Base-by-base conservation (phyloP, 2,329 filamentous ascomycete species). In the Fusarium sp. region DNA sequence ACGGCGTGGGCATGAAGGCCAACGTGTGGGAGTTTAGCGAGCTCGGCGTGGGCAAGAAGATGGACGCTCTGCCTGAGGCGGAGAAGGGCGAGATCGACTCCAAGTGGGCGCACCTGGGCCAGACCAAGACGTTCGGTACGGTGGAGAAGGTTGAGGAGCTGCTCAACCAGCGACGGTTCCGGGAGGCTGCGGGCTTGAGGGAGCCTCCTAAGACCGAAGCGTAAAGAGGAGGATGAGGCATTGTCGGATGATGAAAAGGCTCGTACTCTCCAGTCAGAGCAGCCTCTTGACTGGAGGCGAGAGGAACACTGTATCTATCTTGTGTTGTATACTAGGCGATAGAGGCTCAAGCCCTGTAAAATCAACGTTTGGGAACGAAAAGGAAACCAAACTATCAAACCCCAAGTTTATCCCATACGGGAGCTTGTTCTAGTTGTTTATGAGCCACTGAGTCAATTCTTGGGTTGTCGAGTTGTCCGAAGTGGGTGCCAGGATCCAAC, bases 1-100 rank as follows among this genome's bases (percentile, higher is more conserved):
- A 97, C 73, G 96, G 96, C n/a, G 91, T 98, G 41, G 96, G 96
- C 75, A 97, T 99, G 94, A 99, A 99, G 87, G 96, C 96, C 56
- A 98, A 99, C 79, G 88, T 98, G 52, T 99, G 93, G 90, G 94
- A 97, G 78, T 95, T 94, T 81, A 90, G 92, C 76, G 87, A 88
- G 61, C 78, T 95, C 63, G 91, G 92, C n/a, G 66, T 68, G 6
- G 74, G 75, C 13, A 71, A 74, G 59, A 46, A 67, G 44, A 74
- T 75, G 71, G 75, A 75, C 31, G 44, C 63, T 8, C 60, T 74
- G 16, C 65, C 64, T 15, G 68, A 78, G 39, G 65, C 66, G 7
- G 53, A 71, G 16, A 48, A 68, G 48, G 65, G 79, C 13, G 78
- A 81, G n/a, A 73, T 88, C 37, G 82, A 86, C 40, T 76, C 81